Percentiles rank a stretch among this genome's conserved stretches.
Conservation (phyloP, 108 stramenopile genomes). For the Cylindrotheca fusiformis region DNA sequence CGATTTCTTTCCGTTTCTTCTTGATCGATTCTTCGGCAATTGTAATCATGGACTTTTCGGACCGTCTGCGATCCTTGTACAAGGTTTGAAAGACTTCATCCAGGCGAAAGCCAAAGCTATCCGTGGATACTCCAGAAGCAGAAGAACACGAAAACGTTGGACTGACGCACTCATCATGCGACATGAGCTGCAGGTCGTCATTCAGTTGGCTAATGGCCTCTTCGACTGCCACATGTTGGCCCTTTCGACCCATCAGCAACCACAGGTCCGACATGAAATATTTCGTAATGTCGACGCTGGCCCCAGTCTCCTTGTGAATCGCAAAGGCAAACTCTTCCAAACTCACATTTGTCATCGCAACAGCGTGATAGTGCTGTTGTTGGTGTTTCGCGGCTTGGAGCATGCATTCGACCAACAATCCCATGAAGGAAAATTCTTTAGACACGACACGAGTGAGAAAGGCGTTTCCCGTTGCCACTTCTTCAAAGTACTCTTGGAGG, state of each 20-base stretch:
- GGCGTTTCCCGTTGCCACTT: slow-evolving; percentile 46
- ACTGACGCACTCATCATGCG: slow-evolving; percentile 4
- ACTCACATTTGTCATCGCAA: slow-evolving; percentile 34
- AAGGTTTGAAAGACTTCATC: slow-evolving; percentile 26
- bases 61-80: slow-evolving; percentile 39
- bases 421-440: slow-evolving; percentile 63
- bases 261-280: slow-evolving; percentile 43
- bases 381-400: slow-evolving; percentile 33
- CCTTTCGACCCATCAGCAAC: slow-evolving; percentile 24
- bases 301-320: slow-evolving; percentile 63
- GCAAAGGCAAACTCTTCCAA: slow-evolving; percentile 69
- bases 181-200: slow-evolving; percentile 27
- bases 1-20: background rate
- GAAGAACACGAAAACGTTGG: no score
- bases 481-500: slow-evolving; percentile 62
- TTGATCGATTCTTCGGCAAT: slow-evolving; percentile 1
- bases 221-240: slow-evolving; percentile 13
- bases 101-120: slow-evolving; percentile 7
- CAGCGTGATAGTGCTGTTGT: slow-evolving; percentile 53
- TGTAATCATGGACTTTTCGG: slow-evolving; percentile 15
- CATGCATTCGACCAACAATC: slow-evolving; percentile 38
- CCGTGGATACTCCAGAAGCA: background rate
- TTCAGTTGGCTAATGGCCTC: slow-evolving; percentile 17
- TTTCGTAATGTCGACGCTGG: slow-evolving; percentile 30
- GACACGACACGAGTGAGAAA: slow-evolving; percentile 54